These are phyloP conservation scores for Tricholomella constricta DNA, from an alignment of 768 basidiomycete species.

Conservation along the genomic window DNA sequence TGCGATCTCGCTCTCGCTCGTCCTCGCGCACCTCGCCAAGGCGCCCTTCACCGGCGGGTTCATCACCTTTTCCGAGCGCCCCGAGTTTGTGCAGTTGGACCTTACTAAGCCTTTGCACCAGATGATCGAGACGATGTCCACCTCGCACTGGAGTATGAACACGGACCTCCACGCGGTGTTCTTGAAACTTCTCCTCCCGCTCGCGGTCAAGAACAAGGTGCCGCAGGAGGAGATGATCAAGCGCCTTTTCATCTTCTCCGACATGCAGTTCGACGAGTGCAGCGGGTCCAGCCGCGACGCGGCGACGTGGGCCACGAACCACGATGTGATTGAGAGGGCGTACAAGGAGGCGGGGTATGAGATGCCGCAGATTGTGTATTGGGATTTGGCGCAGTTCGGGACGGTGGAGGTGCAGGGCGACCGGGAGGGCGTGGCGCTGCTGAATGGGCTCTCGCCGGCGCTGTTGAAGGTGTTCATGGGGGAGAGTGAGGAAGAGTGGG, in stretches of 20 bases:
- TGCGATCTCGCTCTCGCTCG: slow-evolving; percentile 63
- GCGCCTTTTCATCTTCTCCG: slow-evolving; percentile 73
- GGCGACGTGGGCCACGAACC: slow-evolving; percentile 59
- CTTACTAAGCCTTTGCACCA: slow-evolving; percentile 37
- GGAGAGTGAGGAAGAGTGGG: slow-evolving; percentile 41
- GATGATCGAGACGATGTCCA: slow-evolving; percentile 38
- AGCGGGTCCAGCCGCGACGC: background rate
- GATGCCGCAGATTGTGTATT: slow-evolving; percentile 73
- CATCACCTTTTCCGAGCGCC: slow-evolving; percentile 65
- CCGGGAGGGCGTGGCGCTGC: slow-evolving; percentile 61
- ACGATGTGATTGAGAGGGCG: slow-evolving; percentile 54
- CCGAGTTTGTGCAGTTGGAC: slow-evolving; percentile 53
- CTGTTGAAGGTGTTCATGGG: slow-evolving; percentile 77
- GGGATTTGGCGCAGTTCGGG: slow-evolving; percentile 49
- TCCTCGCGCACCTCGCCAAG: slow-evolving; percentile 61
- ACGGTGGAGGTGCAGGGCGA: slow-evolving; percentile 54
- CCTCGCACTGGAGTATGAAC: slow-evolving; percentile 52
- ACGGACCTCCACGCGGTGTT: slow-evolving; percentile 68
- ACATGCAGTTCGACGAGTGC: slow-evolving; percentile 72
- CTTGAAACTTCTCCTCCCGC: slow-evolving; percentile 59
- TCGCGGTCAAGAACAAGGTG: slow-evolving; percentile 58
- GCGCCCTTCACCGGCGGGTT: slow-evolving; percentile 67
- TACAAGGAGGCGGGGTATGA: slow-evolving; percentile 68
- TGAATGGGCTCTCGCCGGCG: slow-evolving; percentile 70
- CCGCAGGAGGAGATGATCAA: slow-evolving; percentile 73